Base-by-base conservation (phyloP, 2,329 filamentous ascomycete species). In the Metarhizium guizhouense region DNA sequence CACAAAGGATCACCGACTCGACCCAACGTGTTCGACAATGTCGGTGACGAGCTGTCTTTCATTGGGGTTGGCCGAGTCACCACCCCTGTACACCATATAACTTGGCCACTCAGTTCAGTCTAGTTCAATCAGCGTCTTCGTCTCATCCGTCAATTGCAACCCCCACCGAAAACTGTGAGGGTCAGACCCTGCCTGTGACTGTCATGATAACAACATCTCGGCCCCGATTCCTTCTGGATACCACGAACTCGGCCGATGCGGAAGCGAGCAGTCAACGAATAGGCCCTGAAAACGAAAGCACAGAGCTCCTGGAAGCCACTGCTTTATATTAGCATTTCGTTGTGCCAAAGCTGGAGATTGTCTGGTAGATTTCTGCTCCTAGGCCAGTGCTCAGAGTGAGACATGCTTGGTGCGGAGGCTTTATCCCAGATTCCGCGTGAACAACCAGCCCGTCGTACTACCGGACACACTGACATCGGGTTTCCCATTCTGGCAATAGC, bases 401-500 rank as follows among this genome's bases (percentile, higher is more conserved):
- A 42, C 14, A 25, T 47, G n/a, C 25, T 48, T 29, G 45, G 20
- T 48, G 20, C 25, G 18, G 45, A 25, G 43, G 43, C 43, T 47
- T 47, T 7, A 47, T 34, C 32, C 32, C 32, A 34, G 32, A 13
- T 45, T 25, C 42, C 42, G 10, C 6, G 18, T 45, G 42, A 20
- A 20, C 40, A 47, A 40, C 42, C 16, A 29, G 32, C 16, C 32
- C 10, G 32, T 49, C 36, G n/a, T 51, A 42, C 32, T 18, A 36
- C 42, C 42, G 34, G 18, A 53, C 47, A 43, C 36, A 43, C 49
- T 49, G 38, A 36, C 47, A 53, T 38, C 54, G 54, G 54, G 18
- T 53, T 56, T 34, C 54, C 52, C 45, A 13, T 52, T 30, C 36
- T 42, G 55, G 52, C 52, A 34, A 47, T 16, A 20, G 42, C 53